Conservation (phyloP, 1,284 basidiomycete species). For the Chalciporus sp. region DNA sequence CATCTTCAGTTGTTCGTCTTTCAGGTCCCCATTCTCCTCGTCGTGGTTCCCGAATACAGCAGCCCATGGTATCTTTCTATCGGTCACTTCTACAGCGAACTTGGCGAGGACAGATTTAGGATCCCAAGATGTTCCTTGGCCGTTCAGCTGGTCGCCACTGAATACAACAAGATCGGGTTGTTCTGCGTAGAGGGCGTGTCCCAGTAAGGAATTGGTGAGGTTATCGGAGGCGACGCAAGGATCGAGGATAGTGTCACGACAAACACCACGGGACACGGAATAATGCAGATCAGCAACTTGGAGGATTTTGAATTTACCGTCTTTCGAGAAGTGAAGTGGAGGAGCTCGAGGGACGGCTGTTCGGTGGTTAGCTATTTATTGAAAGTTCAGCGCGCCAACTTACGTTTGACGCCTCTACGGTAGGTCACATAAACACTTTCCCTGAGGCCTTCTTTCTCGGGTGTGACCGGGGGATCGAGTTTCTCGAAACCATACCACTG, state of each 20-base stretch:
- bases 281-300: constrained; percentile 92
- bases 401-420: constrained; percentile 68
- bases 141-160: constrained; percentile 84
- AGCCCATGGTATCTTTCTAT: constrained; percentile 83
- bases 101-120: constrained; percentile 84
- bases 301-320: constrained; percentile 86
- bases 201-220: constrained; percentile 71
- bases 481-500: constrained; percentile 87
- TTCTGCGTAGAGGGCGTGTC: constrained; percentile 74
- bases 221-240: constrained; percentile 71
- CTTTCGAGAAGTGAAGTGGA: constrained; percentile 77
- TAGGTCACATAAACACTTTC: constrained; percentile 63
- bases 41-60: constrained; percentile 95
- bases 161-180: constrained; percentile 91
- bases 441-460: constrained; percentile 38
- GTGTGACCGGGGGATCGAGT: constrained; percentile 58
- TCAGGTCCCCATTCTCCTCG: constrained; percentile 65
- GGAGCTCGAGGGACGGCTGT: constrained; percentile 68
- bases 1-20: constrained; percentile 68
- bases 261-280: constrained; percentile 72
- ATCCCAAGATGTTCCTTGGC: constrained; percentile 89
- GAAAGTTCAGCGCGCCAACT: constrained; percentile 19
- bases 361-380: neutral
- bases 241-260: constrained; percentile 62
- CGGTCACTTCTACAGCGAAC: constrained; percentile 78